phyloP scores from a whole-genome alignment of 75 land plant species.

The Pinus tabuliformis region DNA sequence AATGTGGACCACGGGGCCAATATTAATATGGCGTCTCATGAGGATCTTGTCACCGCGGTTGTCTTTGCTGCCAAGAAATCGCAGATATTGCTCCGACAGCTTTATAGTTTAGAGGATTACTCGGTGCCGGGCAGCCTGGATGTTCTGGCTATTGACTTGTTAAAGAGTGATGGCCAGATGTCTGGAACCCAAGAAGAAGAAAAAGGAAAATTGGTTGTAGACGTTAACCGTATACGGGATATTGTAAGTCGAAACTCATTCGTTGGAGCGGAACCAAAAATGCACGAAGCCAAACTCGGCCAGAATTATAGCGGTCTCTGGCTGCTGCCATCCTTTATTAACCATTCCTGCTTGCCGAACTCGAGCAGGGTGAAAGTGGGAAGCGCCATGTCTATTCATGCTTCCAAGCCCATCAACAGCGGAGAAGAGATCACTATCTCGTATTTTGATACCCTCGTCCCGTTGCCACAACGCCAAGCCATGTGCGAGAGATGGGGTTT shows the following conservation, averaged over 20 bases:
- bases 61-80: slow-evolving; percentile 7
- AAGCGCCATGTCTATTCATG: slow-evolving; percentile 19
- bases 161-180: background rate
- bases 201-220: background rate
- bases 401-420: slow-evolving; percentile 7
- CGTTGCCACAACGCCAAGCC: slow-evolving; percentile 19
- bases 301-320: slow-evolving; percentile 11
- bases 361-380: slow-evolving; percentile 17
- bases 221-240: slow-evolving; percentile 7
- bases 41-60: too few relatives aligned
- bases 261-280: slow-evolving; percentile 8
- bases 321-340: slow-evolving; percentile 28
- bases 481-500: slow-evolving; percentile 29
- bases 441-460: slow-evolving; percentile 28
- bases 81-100: slow-evolving; percentile 10
- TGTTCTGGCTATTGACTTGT: background rate
- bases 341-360: slow-evolving; percentile 36
- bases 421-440: slow-evolving; percentile 18
- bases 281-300: too few relatives aligned
- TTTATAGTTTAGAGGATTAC: slow-evolving; percentile 8
- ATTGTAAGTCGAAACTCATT: slow-evolving; percentile 20
- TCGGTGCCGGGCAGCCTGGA: background rate
- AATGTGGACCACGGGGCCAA: too few relatives aligned
- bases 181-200: background rate
- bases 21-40: too few relatives aligned